Evolutionary conservation across 345 rosid genomes (phyloP), one percentile per base, ranked within the genome.

Genomic region (Populus tremula): DNA sequence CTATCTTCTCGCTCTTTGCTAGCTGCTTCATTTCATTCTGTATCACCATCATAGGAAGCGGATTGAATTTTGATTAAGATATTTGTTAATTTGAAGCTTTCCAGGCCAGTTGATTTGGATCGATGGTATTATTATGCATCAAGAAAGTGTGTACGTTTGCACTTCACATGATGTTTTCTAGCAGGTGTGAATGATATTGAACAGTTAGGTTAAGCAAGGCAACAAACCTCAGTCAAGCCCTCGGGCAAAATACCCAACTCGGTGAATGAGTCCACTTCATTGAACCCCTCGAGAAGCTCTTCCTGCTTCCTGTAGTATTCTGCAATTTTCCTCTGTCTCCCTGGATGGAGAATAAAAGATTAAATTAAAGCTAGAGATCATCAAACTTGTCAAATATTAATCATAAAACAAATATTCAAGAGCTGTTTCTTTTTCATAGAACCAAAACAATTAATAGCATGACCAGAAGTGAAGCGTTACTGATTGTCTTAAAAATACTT

Each of bases 221-320:
- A 50, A 45, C 64, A n/a, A 63, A 87, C 91, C 89, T 89, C 84
- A 0, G 86, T 77, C 67, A 83, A 49, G 67, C 5, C 67, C 33
- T 81, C 85, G 2, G 87, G 88, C 75, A 83, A 65, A 77, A 66
- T 50, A 2, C 88, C 92, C 74, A 87, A 68, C 56, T 89, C 92
- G 12, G 80, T 77, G 69, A 86, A 87, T 1, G 77, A 50, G 67
- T 89, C 90, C 10, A 89, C 82, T 85, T 87, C 89, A 43, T 63
- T 78, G 83, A 82, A 87, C n/a, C 86, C 86, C 41, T 83, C 65
- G 2, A 89, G 86, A 67, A 89, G 84, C 50, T 69, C 72, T 67
- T 84, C 83, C 72, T 87, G 92, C 68, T 69, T 86, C 76, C 71
- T 86, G 86, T 89, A 89, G 63, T 89, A 89, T 14, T 77, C 66